Conservation (phyloP, 768 basidiomycete species). For the Hydnomerulius pinastri region DNA sequence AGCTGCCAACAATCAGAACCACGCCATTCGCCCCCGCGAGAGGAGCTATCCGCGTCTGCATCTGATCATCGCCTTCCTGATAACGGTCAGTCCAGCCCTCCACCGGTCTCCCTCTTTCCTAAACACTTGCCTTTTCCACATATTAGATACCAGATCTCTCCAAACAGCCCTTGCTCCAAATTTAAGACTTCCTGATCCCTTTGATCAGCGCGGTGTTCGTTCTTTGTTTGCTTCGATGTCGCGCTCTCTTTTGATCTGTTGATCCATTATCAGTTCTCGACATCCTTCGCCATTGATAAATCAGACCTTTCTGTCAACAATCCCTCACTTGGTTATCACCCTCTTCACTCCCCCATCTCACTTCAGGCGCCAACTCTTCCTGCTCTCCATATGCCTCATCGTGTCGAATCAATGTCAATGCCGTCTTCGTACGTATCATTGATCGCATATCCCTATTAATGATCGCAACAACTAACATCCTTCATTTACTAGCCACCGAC, state of each 20-base stretch:
- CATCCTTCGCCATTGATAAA: conserved; percentile 39
- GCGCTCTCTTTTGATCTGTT: conserved; percentile 41
- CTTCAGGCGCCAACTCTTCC: conserved; percentile 14
- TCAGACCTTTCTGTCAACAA: conserved; percentile 26
- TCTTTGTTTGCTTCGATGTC: conserved; percentile 32
- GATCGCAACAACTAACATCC: conserved; percentile 31
- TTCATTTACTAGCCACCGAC: conserved; percentile 30
- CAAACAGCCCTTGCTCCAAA: conserved; percentile 35
- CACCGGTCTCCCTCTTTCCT: conserved; percentile 26
- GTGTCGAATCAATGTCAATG: conserved; percentile 43
- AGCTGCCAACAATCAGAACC: conserved; percentile 23
- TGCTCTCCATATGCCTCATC: conserved; percentile 48
- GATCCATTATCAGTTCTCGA: conserved; percentile 42
- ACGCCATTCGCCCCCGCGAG: conserved; percentile 22
- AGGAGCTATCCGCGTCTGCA: conserved; percentile 21
- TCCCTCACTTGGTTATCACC: conserved; percentile 22
- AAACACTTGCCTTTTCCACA: conserved; percentile 31
- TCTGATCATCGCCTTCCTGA: conserved; percentile 37
- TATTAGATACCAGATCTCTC: conserved; percentile 33
- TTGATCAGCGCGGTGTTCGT: conserved; percentile 39
- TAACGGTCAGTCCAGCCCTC: conserved; percentile 28
- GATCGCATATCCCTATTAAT: conserved; percentile 23
- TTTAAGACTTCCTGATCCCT: conserved; percentile 33
- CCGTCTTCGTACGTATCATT: conserved; percentile 34
- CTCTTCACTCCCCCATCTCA: conserved; percentile 17